These are phyloP conservation scores for Citrus unshiu DNA, from an alignment of 345 rosid genomes.

Conservation along the genomic window DNA sequence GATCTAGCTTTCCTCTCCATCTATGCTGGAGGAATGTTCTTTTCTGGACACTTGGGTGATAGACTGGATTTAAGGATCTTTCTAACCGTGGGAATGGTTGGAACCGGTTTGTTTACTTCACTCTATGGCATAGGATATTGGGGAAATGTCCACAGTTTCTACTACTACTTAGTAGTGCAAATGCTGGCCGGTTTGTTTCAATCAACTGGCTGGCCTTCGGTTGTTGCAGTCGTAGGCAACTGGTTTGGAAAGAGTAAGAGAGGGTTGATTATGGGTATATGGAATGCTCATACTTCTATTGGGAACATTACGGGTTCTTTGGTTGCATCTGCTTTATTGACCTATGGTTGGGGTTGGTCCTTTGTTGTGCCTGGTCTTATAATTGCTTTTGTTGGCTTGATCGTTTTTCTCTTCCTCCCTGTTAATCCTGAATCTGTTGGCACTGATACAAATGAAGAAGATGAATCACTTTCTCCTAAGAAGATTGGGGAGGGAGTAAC, in stretches of 20 bases:
- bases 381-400: slow-evolving; percentile 49
- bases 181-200: slow-evolving; percentile 81
- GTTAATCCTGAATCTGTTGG: slow-evolving; percentile 75
- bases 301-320: slow-evolving; percentile 90
- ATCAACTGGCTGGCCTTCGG: slow-evolving; percentile 99
- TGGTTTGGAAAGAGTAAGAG: slow-evolving; percentile 95
- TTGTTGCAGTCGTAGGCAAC: slow-evolving; percentile 89
- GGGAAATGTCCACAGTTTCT: slow-evolving; percentile 69
- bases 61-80: slow-evolving; percentile 77
- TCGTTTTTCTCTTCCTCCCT: slow-evolving; percentile 68
- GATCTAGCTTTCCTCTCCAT: slow-evolving; percentile 81
- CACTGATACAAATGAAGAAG: slow-evolving; percentile 43
- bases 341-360: slow-evolving; percentile 98
- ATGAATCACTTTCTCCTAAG: slow-evolving; percentile 42
- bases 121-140: slow-evolving; percentile 82
- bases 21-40: slow-evolving; percentile 85
- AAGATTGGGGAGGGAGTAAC: slow-evolving; percentile 40
- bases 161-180: slow-evolving; percentile 66
- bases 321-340: slow-evolving; percentile 66
- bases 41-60: slow-evolving; percentile 91
- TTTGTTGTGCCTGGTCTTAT: slow-evolving; percentile 78
- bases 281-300: slow-evolving; percentile 95
- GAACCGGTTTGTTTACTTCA: slow-evolving; percentile 79
- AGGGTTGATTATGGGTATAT: slow-evolving; percentile 91
- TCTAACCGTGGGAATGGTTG: slow-evolving; percentile 80